Evolutionary conservation across 2,329 filamentous ascomycete genomes (phyloP), one percentile per base, ranked within the genome.

Genomic region (Paecilomyces variotii): DNA sequence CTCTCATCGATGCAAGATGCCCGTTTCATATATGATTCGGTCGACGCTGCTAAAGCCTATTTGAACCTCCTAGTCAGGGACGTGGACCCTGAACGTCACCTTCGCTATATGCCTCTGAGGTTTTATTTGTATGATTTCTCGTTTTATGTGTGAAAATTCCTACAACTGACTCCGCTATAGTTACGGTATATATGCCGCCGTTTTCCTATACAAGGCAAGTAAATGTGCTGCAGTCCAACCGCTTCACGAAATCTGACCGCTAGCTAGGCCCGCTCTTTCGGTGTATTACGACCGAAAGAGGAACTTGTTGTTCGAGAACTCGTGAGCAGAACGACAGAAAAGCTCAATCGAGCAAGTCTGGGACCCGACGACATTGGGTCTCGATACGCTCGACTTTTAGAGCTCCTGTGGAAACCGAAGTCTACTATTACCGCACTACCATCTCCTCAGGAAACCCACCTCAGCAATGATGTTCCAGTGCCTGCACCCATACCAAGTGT

Each of bases 11-110:
- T 84, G 57, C 83, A 84, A 4, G 85, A 87, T 65, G 83, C 84
- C 4, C 79, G 85, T 4, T 87, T 87, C 68, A 86, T 87, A 58
- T 87, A 86, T 67, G 84, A 86, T 66, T 84, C 84, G 1, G 79
- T 87, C 6, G 83, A 86, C 62, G 84, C 85, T 2, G 85, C 84
- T 0, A 86, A 86, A 65, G 81, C 82, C 0, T 79, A 87, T 19
- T 72, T 87, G 12, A 81, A 78, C 14, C 84, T 83, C 1, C 76
- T 87, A 24, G 85, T 84, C 64, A 81, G 81, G 57, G 81, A 80
- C 60, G 80, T 86, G 30, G 81, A 86, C 57, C 83, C 84, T 0
- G 78, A 81, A 55, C 80, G 79, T 14, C 80, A 82, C 52, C 75
- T 87, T 14, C 81, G 84, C 60, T 87, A 83, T 60, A 86, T 87